Base-by-base conservation (phyloP, 192 early-diverging fungal species). In the Coemansia sp. region DNA sequence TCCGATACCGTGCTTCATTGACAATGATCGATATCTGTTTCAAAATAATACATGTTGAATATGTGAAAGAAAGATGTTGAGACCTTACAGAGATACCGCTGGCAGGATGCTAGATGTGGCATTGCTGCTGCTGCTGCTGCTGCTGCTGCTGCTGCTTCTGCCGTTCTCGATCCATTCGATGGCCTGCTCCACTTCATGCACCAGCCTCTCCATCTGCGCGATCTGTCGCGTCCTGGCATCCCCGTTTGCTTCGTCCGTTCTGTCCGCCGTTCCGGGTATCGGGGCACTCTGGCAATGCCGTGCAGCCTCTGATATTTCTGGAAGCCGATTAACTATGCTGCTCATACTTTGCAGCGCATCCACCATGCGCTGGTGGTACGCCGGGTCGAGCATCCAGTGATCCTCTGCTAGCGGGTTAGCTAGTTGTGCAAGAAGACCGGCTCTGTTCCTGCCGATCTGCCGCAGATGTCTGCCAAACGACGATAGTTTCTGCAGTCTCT, bases 361-460 rank as follows among this genome's bases (percentile, higher is more conserved):
- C 28, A 78, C 65, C 61, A 78, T 68, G 19, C 58, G 69, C 55
- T 78, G 53, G 53, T 78, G 75, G 50, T 53, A 65, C 29, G 29
- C 58, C 2, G 75, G 34, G 37, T 72, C 69, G 22, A 78, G 65
- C 54, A 72, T 30, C 75, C 75, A 78, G 56, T 78, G 75, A 23
- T 78, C 75, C 14, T 72, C 65, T 0, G 75, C 69, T 58, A 78
- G 55, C 2, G 75, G 75, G 29, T 78, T 65, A 17, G 65, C 54
- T 11, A 78, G 44, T 20, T 65, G 64, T 4, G 65, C 62, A 11
- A 78, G 58, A 8, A 78, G 55, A n/a, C 45, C 33, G 3, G 75
- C 59, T 3, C 65, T 36, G 50, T 72, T 72, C 37, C 56, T 53
- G 38, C 69, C 55, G 10, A 68, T 38, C 25, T 59, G 63, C 14